Evolutionary conservation across 2,329 filamentous ascomycete genomes (phyloP), one percentile per base, ranked within the genome.

Genomic region (Claviceps sp.): DNA sequence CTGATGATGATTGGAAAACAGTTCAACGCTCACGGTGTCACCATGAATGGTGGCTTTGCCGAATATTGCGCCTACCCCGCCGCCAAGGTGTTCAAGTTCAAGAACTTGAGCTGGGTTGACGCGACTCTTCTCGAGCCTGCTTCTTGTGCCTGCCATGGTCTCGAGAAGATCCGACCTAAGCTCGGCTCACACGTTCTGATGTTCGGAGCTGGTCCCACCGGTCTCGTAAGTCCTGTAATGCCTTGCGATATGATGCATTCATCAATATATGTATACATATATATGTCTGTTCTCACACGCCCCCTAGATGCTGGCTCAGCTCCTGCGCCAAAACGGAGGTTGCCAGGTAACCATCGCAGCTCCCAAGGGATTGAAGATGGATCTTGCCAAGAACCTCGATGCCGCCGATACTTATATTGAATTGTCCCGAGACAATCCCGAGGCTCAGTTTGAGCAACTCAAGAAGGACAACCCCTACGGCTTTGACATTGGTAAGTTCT

Each of bases 321-420:
- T 84, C 57, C 71, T 84, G 52, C 71, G 74, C 51, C 74, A 78
- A 53, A 85, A 84, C 60, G 84, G 84, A 59, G 82, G 82, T 47
- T 84, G 81, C 64, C 77, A 82, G 58, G 79, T 86, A 51, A 81
- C 83, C 40, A 76, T 87, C 59, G 82, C 81, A n/a, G 82, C 82
- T 1, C 82, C 82, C 2, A 72, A 73, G 54, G 84, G 84, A 48
- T 68, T 84, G 48, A 88, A 88, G 71, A 81, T 88, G 75, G 76
- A 87, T 13, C 69, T 86, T 34, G 84, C 84, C 51, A 74, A 72
- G 67, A 75, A 71, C 57, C 69, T 80, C 26, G 71, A 74, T 53
- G 75, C 74, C 49, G 76, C 72, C 55, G 76, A 81, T 59, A 65
- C 68, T 51, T 80, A 78, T 60, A 63, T 80, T 48, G 70, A 76